Evolutionary conservation across 371 early-diverging fungal species (phyloP).

Genomic region (Furculomyces boomerangus): DNA sequence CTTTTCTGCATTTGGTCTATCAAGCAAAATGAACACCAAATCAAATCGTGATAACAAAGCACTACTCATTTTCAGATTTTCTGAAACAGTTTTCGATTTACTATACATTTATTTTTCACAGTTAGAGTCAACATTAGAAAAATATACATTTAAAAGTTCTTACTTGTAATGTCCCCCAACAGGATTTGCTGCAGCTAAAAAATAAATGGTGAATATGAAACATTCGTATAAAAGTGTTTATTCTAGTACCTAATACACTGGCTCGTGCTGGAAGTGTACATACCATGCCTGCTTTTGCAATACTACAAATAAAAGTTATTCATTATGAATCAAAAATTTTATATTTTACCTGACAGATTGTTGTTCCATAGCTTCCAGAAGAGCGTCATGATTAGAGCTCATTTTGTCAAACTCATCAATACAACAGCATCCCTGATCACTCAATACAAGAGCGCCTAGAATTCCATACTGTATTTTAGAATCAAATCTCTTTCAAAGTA

Average conservation of each 20-base stretch:
- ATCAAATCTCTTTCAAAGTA: too few species aligned
- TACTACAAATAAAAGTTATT: conserved; percentile 6
- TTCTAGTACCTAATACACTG: conserved; percentile 24
- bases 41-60: conserved; percentile 44
- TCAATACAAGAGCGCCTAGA: conserved; percentile 29
- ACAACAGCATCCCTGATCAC: conserved; percentile 42
- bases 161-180: conserved; percentile 27
- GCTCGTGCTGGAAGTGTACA: conserved; percentile 48
- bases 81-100: conserved; percentile 53
- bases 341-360: conserved; percentile 27
- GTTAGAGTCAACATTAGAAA: background rate
- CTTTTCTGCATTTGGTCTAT: conserved; percentile 34
- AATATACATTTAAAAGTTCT: background rate
- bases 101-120: background rate
- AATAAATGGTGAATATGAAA: background rate
- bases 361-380: conserved; percentile 60
- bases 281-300: conserved; percentile 55
- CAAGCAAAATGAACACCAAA: conserved; percentile 35
- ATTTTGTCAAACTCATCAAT: conserved; percentile 52
- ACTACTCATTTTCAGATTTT: conserved; percentile 48
- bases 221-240: background rate
- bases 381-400: conserved; percentile 27
- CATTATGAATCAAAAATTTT: background rate
- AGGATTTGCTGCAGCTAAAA: conserved; percentile 38
- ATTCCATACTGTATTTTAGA: too few species aligned